Conservation (phyloP, 495 filamentous ascomycete genomes). For the Hypoxylon crocopeplum region DNA sequence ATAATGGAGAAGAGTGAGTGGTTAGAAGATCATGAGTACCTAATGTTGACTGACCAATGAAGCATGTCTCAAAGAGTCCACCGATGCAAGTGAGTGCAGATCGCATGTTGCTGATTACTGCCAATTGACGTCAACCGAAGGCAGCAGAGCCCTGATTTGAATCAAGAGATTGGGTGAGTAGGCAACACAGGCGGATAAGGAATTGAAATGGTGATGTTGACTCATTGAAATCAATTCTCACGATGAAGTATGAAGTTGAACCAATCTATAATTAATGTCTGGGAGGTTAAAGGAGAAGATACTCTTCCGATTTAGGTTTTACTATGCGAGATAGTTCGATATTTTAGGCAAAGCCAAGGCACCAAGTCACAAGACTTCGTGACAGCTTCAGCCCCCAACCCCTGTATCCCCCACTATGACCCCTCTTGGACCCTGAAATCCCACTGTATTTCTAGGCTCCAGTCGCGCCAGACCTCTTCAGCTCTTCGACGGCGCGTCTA, state of each 20-base stretch:
- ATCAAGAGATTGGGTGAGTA: neutral
- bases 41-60: no score
- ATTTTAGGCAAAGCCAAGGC: slow-evolving; percentile 1
- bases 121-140: slow-evolving; percentile 11
- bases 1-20: no score
- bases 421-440: neutral
- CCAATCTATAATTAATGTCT: neutral
- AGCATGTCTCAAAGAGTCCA: no score
- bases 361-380: slow-evolving; percentile 35
- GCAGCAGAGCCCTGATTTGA: neutral
- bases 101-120: neutral
- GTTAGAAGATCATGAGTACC: no score
- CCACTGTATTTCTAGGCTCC: slow-evolving; percentile 30
- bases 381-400: slow-evolving; percentile 7
- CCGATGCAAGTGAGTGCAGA: no score
- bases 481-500: slow-evolving; percentile 9
- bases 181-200: neutral
- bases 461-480: slow-evolving; percentile 27
- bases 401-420: slow-evolving; percentile 5
- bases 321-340: neutral
- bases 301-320: no score
- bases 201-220: neutral
- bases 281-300: no score
- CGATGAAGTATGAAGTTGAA: neutral
- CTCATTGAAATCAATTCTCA: slow-evolving; percentile 3